Evolutionary conservation across 805 yeast species (phyloP).

Genomic region (Ogataea methanolica): DNA sequence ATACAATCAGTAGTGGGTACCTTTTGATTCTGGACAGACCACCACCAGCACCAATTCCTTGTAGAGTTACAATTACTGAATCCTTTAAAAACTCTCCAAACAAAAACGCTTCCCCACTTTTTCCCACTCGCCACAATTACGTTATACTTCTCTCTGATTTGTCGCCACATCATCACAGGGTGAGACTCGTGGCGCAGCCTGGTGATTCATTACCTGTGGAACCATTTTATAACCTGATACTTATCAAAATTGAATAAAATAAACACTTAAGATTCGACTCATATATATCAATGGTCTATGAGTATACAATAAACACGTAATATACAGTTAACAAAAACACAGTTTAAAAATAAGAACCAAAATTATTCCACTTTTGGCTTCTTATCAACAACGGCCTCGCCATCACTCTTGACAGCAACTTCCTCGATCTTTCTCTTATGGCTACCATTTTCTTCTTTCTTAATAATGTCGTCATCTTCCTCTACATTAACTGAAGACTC

Average conservation of each 20-base stretch:
- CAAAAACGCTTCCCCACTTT: slow-evolving; percentile 1
- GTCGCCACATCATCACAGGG: background rate
- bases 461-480: slow-evolving; percentile 6
- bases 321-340: background rate
- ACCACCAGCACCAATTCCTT: background rate
- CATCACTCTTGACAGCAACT: background rate
- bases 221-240: background rate
- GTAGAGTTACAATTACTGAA: no score
- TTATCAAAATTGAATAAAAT: background rate
- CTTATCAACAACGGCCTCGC: background rate
- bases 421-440: background rate
- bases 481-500: slow-evolving; percentile 5
- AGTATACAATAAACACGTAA: no score
- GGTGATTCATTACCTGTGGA: background rate
- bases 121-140: background rate
- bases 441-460: slow-evolving; percentile 1
- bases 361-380: background rate
- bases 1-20: background rate
- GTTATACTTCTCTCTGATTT: background rate
- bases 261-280: no score
- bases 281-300: no score
- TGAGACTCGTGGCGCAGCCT: background rate
- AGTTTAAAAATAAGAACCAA: background rate
- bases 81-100: background rate
- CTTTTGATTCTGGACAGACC: background rate